These are phyloP conservation scores for Apiospora saccharicola DNA, from an alignment of 2,329 filamentous ascomycete species.

Conservation along the genomic window DNA sequence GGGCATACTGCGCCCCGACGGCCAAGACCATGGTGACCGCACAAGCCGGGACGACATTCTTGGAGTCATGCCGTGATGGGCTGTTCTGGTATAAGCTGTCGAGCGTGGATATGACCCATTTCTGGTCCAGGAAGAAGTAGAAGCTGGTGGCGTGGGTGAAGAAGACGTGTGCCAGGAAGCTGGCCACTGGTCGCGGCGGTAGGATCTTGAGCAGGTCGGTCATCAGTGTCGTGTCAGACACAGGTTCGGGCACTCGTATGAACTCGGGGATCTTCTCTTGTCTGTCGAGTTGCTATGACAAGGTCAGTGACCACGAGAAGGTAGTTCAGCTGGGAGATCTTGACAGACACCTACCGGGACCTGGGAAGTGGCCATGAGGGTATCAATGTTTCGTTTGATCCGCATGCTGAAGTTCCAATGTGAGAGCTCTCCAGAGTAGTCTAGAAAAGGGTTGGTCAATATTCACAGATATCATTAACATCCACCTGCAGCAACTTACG, in stretches of 20 bases:
- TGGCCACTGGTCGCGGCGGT: constrained; percentile 55
- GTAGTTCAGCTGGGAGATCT: neutral
- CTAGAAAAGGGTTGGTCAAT: constrained; percentile 36
- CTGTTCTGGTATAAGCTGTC: constrained; percentile 51
- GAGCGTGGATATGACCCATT: constrained; percentile 51
- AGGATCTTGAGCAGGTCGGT: constrained; percentile 49
- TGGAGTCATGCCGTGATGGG: constrained; percentile 43
- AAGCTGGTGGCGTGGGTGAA: constrained; percentile 57
- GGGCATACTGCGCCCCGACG: constrained; percentile 59
- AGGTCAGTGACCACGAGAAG: neutral
- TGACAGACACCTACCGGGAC: constrained; percentile 38
- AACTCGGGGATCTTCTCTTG: constrained; percentile 43
- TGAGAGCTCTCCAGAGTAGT: constrained; percentile 60
- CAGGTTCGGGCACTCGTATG: constrained; percentile 55
- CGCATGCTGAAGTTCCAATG: constrained; percentile 62
- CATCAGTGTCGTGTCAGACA: constrained; percentile 47
- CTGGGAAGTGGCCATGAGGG: constrained; percentile 29
- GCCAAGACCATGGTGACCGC: constrained; percentile 56
- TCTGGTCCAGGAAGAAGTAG: constrained; percentile 55
- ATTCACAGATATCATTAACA: too few relatives aligned
- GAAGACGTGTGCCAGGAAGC: constrained; percentile 55
- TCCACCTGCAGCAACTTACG: constrained; percentile 41
- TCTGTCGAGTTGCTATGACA: constrained; percentile 33
- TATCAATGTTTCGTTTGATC: constrained; percentile 57
- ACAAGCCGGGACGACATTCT: constrained; percentile 52